Base-by-base conservation (phyloP, 1,284 basidiomycete genomes). In the Rhodotorula sp. region DNA sequence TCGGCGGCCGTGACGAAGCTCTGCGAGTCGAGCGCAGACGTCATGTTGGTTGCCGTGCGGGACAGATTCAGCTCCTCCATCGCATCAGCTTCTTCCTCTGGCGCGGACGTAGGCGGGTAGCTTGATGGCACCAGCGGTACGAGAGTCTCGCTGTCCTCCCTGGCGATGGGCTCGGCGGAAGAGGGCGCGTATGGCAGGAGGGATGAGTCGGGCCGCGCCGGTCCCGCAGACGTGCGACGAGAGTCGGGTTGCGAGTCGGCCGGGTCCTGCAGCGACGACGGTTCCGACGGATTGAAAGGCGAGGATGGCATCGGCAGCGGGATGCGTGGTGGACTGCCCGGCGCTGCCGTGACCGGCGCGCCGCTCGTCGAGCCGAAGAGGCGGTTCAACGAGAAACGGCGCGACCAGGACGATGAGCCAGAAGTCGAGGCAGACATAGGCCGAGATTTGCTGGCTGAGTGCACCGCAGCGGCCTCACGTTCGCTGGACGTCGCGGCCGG, bases 351-450 rank as follows among this genome's bases (percentile, higher is more conserved):
- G 23, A 56, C 54, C 1, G 68, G 50, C 8, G 68, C 16, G 14
- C n/a, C 58, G 41, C 46, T 48, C 27, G 25, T 21, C 55, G 19
- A 44, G 57, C 50, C 57, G 23, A 71, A 71, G 19, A 71, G 50
- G 12, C 57, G 48, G 27, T 52, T 53, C 46, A 71, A 42, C 10
- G 69, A 67, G 61, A 71, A 71, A 7, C 69, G 69, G n/a, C 62
- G 65, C 9, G 57, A 58, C 57, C 57, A 58, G 4, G 56, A 57
- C 42, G 56, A 57, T 9, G 42, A 25, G n/a, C 34, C 34, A 34
- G 65, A 23, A 13, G 66, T 41, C 13, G 46, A 41, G 19, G 44
- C 23, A 9, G 64, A 58, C 5, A 52, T 3, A 34, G 49, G 44
- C 16, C 41, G 64, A 10, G 3, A 55, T 46, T 1, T 34, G 34